Evolutionary conservation across 1,284 basidiomycete genomes (phyloP).

Genomic region (Fomitopsis betulina): DNA sequence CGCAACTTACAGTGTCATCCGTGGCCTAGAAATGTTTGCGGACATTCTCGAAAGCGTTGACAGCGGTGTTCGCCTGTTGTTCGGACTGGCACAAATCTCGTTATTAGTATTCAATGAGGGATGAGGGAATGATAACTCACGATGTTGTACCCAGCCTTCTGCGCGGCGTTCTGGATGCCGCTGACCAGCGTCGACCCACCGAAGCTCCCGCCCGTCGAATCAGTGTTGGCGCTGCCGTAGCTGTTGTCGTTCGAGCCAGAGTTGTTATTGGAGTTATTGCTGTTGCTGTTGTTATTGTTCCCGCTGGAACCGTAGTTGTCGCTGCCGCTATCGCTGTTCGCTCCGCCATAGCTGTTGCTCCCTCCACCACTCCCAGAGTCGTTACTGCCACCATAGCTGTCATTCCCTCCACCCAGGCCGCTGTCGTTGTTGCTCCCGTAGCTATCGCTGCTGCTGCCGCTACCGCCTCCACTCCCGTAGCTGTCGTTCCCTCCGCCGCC

Average conservation of each 20-base stretch:
- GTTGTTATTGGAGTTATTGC: conserved; percentile 7
- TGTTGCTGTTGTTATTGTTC: conserved; percentile 9
- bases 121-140: conserved; percentile 32
- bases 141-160: conserved; percentile 41
- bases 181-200: conserved; percentile 36
- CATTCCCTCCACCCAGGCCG: neutral
- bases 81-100: neutral
- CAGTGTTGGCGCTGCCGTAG: conserved; percentile 5
- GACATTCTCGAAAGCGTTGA: neutral
- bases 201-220: conserved; percentile 25
- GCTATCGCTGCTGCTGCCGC: neutral
- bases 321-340: conserved; percentile 17
- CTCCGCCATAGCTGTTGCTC: conserved; percentile 6
- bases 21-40: neutral
- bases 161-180: conserved; percentile 36
- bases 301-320: conserved; percentile 10
- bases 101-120: neutral
- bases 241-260: conserved; percentile 12
- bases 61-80: neutral
- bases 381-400: conserved; percentile 6
- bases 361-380: too few relatives aligned
- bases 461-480: neutral
- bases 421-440: neutral
- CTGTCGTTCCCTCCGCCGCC: neutral
- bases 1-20: too few relatives aligned